These are phyloP conservation scores for Angophora floribunda DNA, from an alignment of 345 rosid species.

Conservation along the genomic window DNA sequence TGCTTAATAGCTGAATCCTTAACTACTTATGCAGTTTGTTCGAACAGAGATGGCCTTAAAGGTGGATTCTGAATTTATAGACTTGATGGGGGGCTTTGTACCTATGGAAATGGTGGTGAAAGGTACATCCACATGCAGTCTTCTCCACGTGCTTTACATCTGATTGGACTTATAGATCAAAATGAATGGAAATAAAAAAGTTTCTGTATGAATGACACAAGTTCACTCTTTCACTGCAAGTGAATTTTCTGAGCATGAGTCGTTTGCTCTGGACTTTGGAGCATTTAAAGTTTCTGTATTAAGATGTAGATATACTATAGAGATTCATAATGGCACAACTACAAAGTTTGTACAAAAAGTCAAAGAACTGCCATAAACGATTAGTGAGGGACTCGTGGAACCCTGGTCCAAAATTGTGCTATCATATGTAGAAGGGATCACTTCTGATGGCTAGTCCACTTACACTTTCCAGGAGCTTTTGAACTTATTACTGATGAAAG, in stretches of 20 bases:
- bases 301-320: not conserved
- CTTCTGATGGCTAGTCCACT: not conserved
- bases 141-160: not conserved
- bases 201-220: not conserved
- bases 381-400: not conserved
- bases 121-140: conserved; percentile 26
- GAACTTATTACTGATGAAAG: conserved; percentile 78
- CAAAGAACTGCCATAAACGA: not conserved
- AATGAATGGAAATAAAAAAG: not conserved
- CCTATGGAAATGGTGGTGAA: conserved; percentile 66
- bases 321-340: not conserved
- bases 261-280: not conserved
- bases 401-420: not conserved
- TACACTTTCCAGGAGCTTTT: conserved; percentile 52
- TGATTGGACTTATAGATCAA: not conserved
- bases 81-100: conserved; percentile 61
- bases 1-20: not conserved
- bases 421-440: not conserved
- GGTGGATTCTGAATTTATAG: conserved; percentile 13
- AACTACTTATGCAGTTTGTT: conserved; percentile 57
- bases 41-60: conserved; percentile 46
- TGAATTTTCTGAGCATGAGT: not conserved
- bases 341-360: not conserved
- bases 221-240: not conserved
- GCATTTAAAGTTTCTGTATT: not conserved